Base-by-base conservation (phyloP, 2,329 filamentous ascomycete species). In the Leptographium lundbergii region DNA sequence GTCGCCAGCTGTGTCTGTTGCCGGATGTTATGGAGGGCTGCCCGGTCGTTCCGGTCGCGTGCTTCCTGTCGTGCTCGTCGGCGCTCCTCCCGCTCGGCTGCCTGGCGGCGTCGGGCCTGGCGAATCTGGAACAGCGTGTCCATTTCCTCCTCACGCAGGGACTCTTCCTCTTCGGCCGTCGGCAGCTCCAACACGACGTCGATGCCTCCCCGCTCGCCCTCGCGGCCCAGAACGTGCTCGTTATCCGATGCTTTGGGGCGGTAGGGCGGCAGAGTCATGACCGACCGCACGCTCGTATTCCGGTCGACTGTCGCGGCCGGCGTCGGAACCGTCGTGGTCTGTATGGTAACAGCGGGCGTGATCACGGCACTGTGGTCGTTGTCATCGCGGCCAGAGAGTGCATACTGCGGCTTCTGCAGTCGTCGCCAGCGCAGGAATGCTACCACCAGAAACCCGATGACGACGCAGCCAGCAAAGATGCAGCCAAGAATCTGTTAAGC, bases 241-340 rank as follows among this genome's bases (percentile, higher is more conserved):
- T 83, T 85, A 24, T 88, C 85, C 56, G 82, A 79, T 0, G 90
- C 83, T 32, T 82, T 83, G 19, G 79, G 81, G 3, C 87, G 86
- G 70, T 99, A 99, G 0, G 88, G 81, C 0, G 94, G 94, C 3
- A 99, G 75, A 0, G 94, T 97, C 81, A 96, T 94, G 59, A 97
- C 85, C n/a, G 90, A 95, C 59, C 92, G 86, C 53, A 97, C 79
- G 10, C 89, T 95, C 1, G 89, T 91, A 66, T 92, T 87, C 36
- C 92, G 82, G 68, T 92, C 88, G 14, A 96, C 82, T 66, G 42
- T 69, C 58, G 65, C 32, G 32, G 11, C 54, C 32, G 17, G 56
- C 22, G 22, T 56, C 24, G 47, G 55, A 17, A 42, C 13, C 24
- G 42, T 14, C 2, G 52, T 56, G 45, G 54, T 36, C 25, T 55